These are phyloP conservation scores for Psophocarpus tetragonolobus DNA, from an alignment of 306 rosid species.

Conservation along the genomic window DNA sequence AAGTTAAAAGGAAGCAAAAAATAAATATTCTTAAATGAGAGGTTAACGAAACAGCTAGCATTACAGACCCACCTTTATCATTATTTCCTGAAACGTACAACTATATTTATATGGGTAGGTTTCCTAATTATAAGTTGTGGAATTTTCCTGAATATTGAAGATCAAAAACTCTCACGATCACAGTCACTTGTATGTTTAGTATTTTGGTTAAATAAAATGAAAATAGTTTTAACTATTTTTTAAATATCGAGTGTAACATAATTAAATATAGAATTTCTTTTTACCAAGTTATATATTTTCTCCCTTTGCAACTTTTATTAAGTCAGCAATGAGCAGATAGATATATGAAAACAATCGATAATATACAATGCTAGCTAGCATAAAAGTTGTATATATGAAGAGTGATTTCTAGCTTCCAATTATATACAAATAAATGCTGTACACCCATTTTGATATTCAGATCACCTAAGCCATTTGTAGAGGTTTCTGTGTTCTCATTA, in stretches of 20 bases:
- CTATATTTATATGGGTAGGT: neutral
- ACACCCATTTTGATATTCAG: neutral
- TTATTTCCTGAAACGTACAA: neutral
- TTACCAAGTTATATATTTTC: neutral
- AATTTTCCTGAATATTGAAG: neutral
- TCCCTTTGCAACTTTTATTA: neutral
- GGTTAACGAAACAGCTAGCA: conserved; percentile 5
- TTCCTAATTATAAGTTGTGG: conserved; percentile 18
- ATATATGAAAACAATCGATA: neutral
- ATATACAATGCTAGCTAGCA: neutral
- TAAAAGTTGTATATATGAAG: neutral
- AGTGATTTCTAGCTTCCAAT: neutral
- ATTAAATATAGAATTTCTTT: neutral
- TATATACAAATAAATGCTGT: neutral
- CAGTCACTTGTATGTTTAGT: conserved; percentile 12
- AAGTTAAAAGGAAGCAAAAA: conserved; percentile 9
- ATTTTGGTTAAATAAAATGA: neutral
- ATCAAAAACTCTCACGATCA: neutral
- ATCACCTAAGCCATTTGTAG: neutral
- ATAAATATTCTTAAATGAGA: neutral
- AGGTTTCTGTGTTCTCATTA: conserved; percentile 26
- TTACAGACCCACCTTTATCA: conserved; percentile 22
- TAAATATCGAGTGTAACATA: no score
- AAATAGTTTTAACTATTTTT: neutral
- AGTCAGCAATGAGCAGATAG: neutral